These are phyloP conservation scores for Aspergillus asperescens DNA, from an alignment of 495 filamentous ascomycete species.

Conservation along the genomic window DNA sequence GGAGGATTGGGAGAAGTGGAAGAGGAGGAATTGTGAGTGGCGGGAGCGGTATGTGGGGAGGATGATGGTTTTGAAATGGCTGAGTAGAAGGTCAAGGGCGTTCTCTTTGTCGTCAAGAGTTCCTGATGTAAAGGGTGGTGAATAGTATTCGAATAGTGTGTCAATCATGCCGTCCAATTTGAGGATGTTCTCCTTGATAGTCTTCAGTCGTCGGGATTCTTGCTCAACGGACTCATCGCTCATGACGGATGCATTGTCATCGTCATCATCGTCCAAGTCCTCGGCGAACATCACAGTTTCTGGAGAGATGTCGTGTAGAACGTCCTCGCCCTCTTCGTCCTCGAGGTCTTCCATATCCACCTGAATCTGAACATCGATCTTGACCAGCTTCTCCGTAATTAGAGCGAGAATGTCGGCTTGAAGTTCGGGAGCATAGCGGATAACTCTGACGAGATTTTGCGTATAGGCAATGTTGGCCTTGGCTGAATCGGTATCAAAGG, in stretches of 20 bases:
- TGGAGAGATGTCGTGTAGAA: constrained; percentile 34
- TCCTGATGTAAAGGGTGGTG: constrained; percentile 56
- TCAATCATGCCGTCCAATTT: constrained; percentile 95
- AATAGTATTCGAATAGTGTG: constrained; percentile 78
- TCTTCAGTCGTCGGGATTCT: constrained; percentile 48
- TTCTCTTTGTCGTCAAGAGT: constrained; percentile 42
- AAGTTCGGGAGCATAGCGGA: constrained; percentile 73
- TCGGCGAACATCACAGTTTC: constrained; percentile 34
- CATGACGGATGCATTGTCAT: constrained; percentile 50
- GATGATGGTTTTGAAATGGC: constrained; percentile 78
- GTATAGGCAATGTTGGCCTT: constrained; percentile 71
- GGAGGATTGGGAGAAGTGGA: constrained; percentile 82
- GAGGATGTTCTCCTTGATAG: constrained; percentile 71
- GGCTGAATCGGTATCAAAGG: constrained; percentile 65
- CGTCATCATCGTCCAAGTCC: constrained; percentile 53
- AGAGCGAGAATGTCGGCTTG: constrained; percentile 75
- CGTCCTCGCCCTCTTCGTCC: constrained; percentile 58
- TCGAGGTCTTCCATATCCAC: constrained; percentile 83
- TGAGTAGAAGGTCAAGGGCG: constrained; percentile 65
- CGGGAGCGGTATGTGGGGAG: constrained; percentile 83
- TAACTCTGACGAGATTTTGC: constrained; percentile 68
- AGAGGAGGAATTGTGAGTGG: constrained; percentile 85
- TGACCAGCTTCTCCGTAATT: constrained; percentile 77
- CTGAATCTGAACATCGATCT: constrained; percentile 91
- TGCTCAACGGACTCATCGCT: constrained; percentile 44